Percentiles rank a stretch among this genome's conserved stretches.
These are phyloP conservation scores for Boletus pseudo-olivaceus DNA, from an alignment of 768 basidiomycete species.

Conservation along the genomic window DNA sequence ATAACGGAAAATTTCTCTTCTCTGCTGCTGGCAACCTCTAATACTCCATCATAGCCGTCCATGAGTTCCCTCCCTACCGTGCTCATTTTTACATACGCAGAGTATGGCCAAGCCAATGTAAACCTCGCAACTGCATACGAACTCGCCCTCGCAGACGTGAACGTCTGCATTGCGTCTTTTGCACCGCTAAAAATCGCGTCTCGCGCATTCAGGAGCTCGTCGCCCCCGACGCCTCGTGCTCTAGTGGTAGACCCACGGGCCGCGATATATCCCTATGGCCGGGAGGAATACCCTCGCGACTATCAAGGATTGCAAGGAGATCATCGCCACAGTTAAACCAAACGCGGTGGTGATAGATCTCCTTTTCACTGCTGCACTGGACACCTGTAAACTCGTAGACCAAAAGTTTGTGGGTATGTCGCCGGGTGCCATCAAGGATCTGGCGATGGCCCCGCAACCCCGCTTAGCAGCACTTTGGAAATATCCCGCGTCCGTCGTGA, in stretches of 20 bases:
- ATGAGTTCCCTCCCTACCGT: slow-evolving; percentile 5
- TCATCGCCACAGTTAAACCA: background rate
- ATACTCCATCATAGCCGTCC: too few species aligned
- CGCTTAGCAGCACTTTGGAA: slow-evolving; percentile 16
- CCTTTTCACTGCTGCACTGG: background rate
- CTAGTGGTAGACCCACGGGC: background rate
- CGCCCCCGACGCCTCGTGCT: background rate
- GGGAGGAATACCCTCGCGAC: slow-evolving; percentile 4
- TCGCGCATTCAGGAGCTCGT: slow-evolving; percentile 5
- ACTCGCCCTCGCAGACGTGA: slow-evolving; percentile 7
- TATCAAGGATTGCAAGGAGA: background rate
- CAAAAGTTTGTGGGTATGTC: slow-evolving; percentile 2
- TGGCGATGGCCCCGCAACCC: background rate
- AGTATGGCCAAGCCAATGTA: slow-evolving; percentile 7
- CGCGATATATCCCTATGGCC: background rate
- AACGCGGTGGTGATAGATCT: background rate
- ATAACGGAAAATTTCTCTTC: too few species aligned
- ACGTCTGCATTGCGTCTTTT: slow-evolving; percentile 12
- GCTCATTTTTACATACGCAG: slow-evolving; percentile 8
- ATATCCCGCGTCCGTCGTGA: slow-evolving; percentile 1
- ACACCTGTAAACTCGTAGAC: slow-evolving; percentile 2
- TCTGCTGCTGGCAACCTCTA: too few species aligned
- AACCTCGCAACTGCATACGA: slow-evolving; percentile 13
- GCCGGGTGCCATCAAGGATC: background rate
- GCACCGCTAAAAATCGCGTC: slow-evolving; percentile 8